Conservation (phyloP, 1,284 basidiomycete genomes). For the Rhodotorula sp. region DNA sequence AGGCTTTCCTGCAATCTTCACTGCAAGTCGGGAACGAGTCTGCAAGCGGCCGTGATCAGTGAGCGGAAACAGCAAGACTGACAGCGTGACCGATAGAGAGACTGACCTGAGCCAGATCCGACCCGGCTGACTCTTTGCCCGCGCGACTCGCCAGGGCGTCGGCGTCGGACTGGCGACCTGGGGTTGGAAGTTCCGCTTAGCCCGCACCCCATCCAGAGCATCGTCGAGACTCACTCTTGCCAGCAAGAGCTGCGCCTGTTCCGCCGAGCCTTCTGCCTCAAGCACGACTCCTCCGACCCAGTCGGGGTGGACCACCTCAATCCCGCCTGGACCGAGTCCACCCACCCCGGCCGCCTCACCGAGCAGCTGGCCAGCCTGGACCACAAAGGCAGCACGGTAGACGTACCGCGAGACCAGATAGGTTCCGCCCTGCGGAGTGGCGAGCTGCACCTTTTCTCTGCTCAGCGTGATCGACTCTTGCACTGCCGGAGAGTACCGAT, state of each 20-base stretch:
- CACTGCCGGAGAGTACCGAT: conserved; percentile 47
- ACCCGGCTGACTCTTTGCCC: conserved; percentile 26
- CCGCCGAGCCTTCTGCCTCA: conserved; percentile 45
- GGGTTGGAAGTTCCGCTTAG: too few species aligned
- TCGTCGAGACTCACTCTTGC: conserved; percentile 13
- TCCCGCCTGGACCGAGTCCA: conserved; percentile 26
- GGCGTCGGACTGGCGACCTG: conserved; percentile 20
- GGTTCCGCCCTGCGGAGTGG: conserved; percentile 46
- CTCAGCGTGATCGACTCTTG: conserved; percentile 47
- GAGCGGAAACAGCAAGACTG: too few species aligned
- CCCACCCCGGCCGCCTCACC: conserved; percentile 14
- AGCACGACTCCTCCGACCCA: conserved; percentile 43
- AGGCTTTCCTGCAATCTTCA: too few species aligned
- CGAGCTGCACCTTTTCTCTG: conserved; percentile 49
- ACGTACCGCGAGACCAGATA: conserved; percentile 51
- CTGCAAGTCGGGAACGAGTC: too few species aligned
- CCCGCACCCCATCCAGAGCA: too few species aligned
- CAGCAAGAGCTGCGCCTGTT: conserved; percentile 42
- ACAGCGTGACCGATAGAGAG: too few species aligned
- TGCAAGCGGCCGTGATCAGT: too few species aligned
- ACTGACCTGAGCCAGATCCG: conserved; percentile 17
- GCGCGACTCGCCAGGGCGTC: conserved; percentile 20
- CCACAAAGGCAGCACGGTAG: conserved; percentile 47
- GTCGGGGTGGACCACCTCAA: conserved; percentile 41
- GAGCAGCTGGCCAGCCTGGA: conserved; percentile 32